Conservation (phyloP, 2,329 filamentous ascomycete genomes). For the Diplodia scrobiculata region DNA sequence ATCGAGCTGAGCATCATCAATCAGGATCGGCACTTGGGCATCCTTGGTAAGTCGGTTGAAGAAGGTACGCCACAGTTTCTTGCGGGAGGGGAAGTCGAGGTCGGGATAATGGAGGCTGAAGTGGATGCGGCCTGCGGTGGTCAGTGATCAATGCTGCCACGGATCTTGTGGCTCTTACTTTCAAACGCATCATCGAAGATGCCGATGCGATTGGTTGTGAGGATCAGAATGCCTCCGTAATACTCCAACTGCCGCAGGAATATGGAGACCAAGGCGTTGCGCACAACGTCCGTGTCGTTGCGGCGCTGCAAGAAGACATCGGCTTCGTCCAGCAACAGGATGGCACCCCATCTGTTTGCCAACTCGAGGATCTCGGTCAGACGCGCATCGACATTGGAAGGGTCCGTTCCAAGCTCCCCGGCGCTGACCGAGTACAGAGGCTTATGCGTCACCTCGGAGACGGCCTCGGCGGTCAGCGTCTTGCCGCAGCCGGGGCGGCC, state of each 20-base stretch:
- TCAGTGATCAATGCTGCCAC: not conserved
- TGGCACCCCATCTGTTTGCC: not conserved
- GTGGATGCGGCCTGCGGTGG: conserved; percentile 29
- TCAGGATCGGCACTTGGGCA: not conserved
- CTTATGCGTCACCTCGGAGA: conserved; percentile 45
- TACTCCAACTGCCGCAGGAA: conserved; percentile 40
- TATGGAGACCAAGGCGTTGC: conserved; percentile 45
- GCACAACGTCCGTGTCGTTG: conserved; percentile 38
- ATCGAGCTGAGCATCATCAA: conserved; percentile 10
- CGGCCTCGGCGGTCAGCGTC: conserved; percentile 42
- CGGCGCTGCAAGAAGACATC: conserved; percentile 63
- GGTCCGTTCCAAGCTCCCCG: conserved; percentile 28
- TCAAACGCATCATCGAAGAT: conserved; percentile 29
- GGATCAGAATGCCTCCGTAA: conserved; percentile 42
- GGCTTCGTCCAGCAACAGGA: conserved; percentile 41
- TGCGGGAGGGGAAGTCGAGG: conserved; percentile 16
- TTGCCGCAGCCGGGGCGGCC: conserved; percentile 57
- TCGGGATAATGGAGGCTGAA: conserved; percentile 30
- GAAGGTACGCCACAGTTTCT: conserved; percentile 29
- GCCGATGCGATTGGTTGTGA: conserved; percentile 30
- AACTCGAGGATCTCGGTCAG: not conserved
- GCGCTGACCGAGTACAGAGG: conserved; percentile 37
- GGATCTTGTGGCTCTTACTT: conserved; percentile 2
- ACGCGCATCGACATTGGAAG: not conserved
- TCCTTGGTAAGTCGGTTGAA: conserved; percentile 1